phyloP scores from a whole-genome alignment of 192 early-diverging fungal species.

The Podila minutissima region DNA sequence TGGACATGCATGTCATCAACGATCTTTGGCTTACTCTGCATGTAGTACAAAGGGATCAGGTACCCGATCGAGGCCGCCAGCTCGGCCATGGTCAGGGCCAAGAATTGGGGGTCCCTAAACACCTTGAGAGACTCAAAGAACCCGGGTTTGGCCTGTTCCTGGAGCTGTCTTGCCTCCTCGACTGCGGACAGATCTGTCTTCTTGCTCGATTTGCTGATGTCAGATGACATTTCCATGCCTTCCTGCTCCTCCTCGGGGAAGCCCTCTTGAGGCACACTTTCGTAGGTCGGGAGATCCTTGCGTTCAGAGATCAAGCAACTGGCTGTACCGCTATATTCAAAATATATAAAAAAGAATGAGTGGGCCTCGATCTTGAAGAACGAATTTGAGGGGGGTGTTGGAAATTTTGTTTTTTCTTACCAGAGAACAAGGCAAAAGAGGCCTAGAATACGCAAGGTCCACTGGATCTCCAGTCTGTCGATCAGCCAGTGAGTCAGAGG shows the following conservation, averaged over 20 bases:
- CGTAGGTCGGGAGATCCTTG: background rate
- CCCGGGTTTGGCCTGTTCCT: constrained; percentile 5
- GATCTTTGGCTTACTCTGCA: constrained; percentile 34
- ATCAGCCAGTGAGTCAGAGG: constrained; percentile 56
- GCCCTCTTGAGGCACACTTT: background rate
- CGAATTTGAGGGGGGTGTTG: too few species aligned
- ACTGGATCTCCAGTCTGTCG: constrained; percentile 36
- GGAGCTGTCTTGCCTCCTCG: background rate
- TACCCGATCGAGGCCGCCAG: constrained; percentile 32
- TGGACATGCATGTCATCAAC: background rate
- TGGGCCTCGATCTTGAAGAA: too few species aligned
- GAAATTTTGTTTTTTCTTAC: background rate
- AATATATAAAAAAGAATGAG: background rate
- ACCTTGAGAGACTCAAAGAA: constrained; percentile 33
- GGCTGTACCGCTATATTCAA: constrained; percentile 10
- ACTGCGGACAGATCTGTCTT: background rate
- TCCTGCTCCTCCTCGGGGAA: background rate
- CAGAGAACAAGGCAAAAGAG: constrained; percentile 54
- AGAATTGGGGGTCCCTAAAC: constrained; percentile 38
- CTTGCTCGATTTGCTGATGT: background rate
- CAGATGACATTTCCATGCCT: constrained; percentile 1
- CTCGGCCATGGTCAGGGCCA: constrained; percentile 36
- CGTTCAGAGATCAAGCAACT: constrained; percentile 24
- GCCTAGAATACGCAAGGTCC: constrained; percentile 46
- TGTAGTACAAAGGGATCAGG: constrained; percentile 36